Conservation (phyloP, 805 yeast species). For the Sugiyamaella mastotermitis region DNA sequence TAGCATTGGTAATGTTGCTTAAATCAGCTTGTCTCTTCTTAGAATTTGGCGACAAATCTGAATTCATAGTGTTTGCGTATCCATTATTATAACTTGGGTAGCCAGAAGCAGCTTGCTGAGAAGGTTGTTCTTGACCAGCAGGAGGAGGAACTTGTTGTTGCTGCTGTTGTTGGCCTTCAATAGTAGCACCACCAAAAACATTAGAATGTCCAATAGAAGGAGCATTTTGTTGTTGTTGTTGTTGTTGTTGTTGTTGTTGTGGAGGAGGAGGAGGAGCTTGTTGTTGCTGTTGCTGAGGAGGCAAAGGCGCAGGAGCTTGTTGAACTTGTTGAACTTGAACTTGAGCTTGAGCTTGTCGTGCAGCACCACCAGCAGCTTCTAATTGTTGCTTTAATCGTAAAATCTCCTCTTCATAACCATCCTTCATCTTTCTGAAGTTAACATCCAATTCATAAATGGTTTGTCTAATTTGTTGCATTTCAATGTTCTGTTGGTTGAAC, state of each 20-base stretch:
- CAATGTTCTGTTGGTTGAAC: slow-evolving; percentile 85
- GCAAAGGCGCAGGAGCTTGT: slow-evolving; percentile 13
- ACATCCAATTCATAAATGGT: slow-evolving; percentile 90
- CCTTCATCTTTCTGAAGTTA: slow-evolving; percentile 93
- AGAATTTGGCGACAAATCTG: not conserved
- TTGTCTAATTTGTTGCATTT: slow-evolving; percentile 88
- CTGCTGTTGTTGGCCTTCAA: slow-evolving; percentile 9
- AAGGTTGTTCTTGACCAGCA: no score
- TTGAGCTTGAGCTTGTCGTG: slow-evolving; percentile 19
- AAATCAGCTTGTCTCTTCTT: not conserved
- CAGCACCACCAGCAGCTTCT: slow-evolving; percentile 57
- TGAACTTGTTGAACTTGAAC: slow-evolving; percentile 16
- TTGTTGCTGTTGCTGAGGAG: slow-evolving; percentile 24
- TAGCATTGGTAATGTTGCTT: not conserved
- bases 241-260: slow-evolving; percentile 24
- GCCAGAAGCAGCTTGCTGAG: no score
- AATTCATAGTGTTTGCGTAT: no score
- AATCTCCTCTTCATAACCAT: slow-evolving; percentile 92
- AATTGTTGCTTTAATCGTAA: slow-evolving; percentile 77
- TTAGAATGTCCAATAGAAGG: slow-evolving; percentile 5
- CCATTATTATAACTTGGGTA: no score
- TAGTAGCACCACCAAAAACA: slow-evolving; percentile 5
- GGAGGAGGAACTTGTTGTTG: slow-evolving; percentile 1
- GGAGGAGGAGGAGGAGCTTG: slow-evolving; percentile 25
- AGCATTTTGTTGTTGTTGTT: slow-evolving; percentile 5